Conservation (phyloP, 306 rosid genomes). For the Arachis hypogaea region DNA sequence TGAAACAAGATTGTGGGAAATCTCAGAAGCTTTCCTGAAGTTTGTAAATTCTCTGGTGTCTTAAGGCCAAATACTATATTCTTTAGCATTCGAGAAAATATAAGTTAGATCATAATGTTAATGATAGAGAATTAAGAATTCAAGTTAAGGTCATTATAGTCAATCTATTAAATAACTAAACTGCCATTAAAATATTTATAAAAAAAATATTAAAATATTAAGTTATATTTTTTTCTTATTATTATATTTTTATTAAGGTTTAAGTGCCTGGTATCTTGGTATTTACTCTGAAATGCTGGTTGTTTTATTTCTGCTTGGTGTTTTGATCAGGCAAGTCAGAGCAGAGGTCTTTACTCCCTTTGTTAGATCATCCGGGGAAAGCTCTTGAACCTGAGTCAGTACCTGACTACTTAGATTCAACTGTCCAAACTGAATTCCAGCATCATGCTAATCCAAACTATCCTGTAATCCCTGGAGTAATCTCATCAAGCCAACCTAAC, state of each 20-base stretch:
- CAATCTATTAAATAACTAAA: not conserved
- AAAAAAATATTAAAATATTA: no score
- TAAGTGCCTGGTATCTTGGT: not conserved
- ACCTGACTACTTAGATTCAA: conserved; percentile 40
- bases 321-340: conserved; percentile 50
- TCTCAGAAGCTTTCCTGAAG: not conserved
- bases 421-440: conserved; percentile 37
- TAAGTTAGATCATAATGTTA: not conserved
- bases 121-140: conserved; percentile 13
- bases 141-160: not conserved
- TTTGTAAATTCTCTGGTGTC: not conserved
- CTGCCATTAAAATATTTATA: not conserved
- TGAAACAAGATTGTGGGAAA: conserved; percentile 18
- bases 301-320: not conserved
- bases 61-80: conserved; percentile 18
- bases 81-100: conserved; percentile 6
- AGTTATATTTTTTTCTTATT: no score
- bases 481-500: conserved; percentile 16
- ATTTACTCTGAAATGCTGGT: not conserved
- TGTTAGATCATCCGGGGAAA: conserved; percentile 38
- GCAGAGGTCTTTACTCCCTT: conserved; percentile 37
- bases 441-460: conserved; percentile 33
- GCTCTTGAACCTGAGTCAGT: conserved; percentile 20
- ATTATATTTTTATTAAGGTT: no score
- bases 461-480: conserved; percentile 18